These are phyloP conservation scores for Pichia insulana DNA, from an alignment of 805 yeast species.

Conservation along the genomic window DNA sequence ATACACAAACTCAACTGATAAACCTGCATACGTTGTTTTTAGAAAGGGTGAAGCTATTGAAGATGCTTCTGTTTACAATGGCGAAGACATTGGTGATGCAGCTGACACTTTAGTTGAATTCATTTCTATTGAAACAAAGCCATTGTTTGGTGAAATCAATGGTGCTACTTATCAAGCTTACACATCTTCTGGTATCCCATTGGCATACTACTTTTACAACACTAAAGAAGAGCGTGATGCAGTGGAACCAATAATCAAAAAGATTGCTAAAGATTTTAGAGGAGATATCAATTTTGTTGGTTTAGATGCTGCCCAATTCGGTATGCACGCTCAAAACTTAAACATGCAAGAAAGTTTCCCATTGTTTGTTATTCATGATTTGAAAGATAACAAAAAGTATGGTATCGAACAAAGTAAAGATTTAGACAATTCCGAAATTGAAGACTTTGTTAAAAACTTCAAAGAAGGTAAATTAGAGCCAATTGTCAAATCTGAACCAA, in stretches of 20 bases:
- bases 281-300: constrained; percentile 84
- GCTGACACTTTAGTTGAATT: constrained; percentile 37
- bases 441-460: constrained; percentile 55
- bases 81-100: constrained; percentile 28
- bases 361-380: constrained; percentile 79
- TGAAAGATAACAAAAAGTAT: constrained; percentile 59
- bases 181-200: constrained; percentile 63
- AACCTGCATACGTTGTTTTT: constrained; percentile 36
- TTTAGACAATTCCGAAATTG: constrained; percentile 45
- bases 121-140: constrained; percentile 57
- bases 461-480: constrained; percentile 59
- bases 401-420: constrained; percentile 56
- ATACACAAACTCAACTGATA: constrained; percentile 27
- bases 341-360: constrained; percentile 84
- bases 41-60: constrained; percentile 40
- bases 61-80: constrained; percentile 38
- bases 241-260: constrained; percentile 42
- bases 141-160: constrained; percentile 80
- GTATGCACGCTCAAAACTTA: constrained; percentile 79
- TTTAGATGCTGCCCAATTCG: constrained; percentile 70
- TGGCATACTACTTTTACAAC: constrained; percentile 83
- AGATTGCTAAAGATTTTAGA: constrained; percentile 65
- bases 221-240: constrained; percentile 55
- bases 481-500: constrained; percentile 72
- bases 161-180: constrained; percentile 71